A percentile compares a stretch with the other conserved stretches of the same genome.
Conservation (phyloP, 108 stramenopile genomes). For the Pseudonitzschia multiseries region DNA sequence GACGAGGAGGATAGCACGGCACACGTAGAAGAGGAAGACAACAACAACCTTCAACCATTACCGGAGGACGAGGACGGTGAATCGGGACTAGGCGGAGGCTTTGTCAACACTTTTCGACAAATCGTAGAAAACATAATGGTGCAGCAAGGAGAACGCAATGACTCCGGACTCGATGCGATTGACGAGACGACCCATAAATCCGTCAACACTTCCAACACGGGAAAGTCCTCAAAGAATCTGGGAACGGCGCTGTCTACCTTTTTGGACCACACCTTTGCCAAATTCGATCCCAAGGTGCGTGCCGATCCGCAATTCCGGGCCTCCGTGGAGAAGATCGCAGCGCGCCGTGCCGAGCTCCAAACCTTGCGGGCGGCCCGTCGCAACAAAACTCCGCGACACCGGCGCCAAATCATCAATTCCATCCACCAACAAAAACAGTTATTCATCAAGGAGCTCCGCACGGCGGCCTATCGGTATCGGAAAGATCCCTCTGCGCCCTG, state of each 20-base stretch:
- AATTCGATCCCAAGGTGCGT: constrained; percentile 1
- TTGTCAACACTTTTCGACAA: not conserved
- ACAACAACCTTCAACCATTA: not conserved
- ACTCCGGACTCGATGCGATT: not conserved
- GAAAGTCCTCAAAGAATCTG: not conserved
- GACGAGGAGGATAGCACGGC: not conserved
- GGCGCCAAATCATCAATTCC: not conserved
- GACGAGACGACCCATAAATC: not conserved
- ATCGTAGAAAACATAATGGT: too few species aligned
- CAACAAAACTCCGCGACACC: not conserved
- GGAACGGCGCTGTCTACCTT: not conserved
- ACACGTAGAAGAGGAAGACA: constrained; percentile 1
- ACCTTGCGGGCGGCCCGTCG: not conserved
- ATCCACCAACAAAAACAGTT: not conserved
- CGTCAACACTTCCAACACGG: not conserved
- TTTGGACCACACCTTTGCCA: constrained; percentile 4
- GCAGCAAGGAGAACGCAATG: not conserved
- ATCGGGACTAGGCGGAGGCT: too few species aligned
- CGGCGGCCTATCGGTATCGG: not conserved
- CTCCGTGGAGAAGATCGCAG: not conserved
- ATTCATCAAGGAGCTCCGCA: not conserved
- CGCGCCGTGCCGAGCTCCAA: not conserved
- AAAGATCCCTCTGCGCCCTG: not conserved
- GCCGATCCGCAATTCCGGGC: not conserved
- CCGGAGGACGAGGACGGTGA: not conserved